These are phyloP conservation scores for Dactylellina leptospora DNA, from an alignment of 2,329 filamentous ascomycete genomes.

Conservation along the genomic window DNA sequence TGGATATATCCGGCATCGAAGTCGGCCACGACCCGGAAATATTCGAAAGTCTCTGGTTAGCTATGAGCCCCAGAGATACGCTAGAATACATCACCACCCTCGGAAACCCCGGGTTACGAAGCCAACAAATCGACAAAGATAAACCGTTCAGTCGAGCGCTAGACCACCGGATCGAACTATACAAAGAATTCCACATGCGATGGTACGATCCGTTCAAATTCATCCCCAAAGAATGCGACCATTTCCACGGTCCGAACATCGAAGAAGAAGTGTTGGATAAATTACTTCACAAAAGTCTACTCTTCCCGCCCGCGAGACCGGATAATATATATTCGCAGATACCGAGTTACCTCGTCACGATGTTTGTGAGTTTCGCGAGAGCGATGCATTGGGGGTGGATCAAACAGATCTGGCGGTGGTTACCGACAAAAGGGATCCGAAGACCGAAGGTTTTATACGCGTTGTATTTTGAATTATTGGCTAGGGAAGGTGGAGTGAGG, in stretches of 20 bases:
- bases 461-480: slow-evolving; percentile 54
- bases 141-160: slow-evolving; percentile 39
- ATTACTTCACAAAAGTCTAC: slow-evolving; percentile 20
- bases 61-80: slow-evolving; percentile 38
- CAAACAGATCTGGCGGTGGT: slow-evolving; percentile 52
- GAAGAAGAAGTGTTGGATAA: slow-evolving; percentile 11
- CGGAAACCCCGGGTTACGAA: slow-evolving; percentile 10
- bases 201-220: slow-evolving; percentile 46
- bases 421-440: slow-evolving; percentile 46
- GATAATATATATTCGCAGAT: slow-evolving; percentile 19
- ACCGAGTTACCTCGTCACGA: slow-evolving; percentile 43
- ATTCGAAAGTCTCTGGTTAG: slow-evolving; percentile 46
- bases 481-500: slow-evolving; percentile 51
- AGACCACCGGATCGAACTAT: slow-evolving; percentile 35
- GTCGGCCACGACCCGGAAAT: slow-evolving; percentile 44
- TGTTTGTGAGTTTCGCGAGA: slow-evolving; percentile 37
- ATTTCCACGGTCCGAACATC: slow-evolving; percentile 15
- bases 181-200: slow-evolving; percentile 25
- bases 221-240: slow-evolving; percentile 22
- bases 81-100: slow-evolving; percentile 30
- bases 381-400: slow-evolving; percentile 14
- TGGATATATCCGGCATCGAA: slow-evolving; percentile 42
- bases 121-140: not conserved
- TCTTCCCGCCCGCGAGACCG: slow-evolving; percentile 23
- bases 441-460: slow-evolving; percentile 52